Conservation (phyloP, 345 rosid genomes). For the Fremontodendron californicum region DNA sequence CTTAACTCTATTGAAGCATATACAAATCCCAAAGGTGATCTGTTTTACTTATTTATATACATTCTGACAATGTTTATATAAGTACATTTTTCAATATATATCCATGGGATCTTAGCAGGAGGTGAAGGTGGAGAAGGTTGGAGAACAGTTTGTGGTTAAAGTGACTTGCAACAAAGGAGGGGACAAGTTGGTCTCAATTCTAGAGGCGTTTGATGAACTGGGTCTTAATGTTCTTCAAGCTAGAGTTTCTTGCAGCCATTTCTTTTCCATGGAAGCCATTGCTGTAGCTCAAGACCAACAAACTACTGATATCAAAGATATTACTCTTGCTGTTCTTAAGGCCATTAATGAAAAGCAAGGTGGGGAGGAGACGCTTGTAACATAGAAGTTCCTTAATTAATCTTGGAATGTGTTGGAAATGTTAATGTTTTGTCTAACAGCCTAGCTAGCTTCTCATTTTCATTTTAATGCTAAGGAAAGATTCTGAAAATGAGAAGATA, state of each 20-base stretch:
- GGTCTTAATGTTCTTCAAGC: constrained; percentile 56
- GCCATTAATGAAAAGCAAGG: constrained; percentile 40
- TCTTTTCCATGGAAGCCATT: constrained; percentile 69
- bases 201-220: constrained; percentile 72
- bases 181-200: constrained; percentile 43
- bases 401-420: background rate
- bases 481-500: background rate
- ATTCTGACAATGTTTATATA: background rate
- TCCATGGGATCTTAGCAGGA: constrained; percentile 29
- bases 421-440: background rate
- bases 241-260: constrained; percentile 41
- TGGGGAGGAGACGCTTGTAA: constrained; percentile 11
- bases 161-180: constrained; percentile 46
- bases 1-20: constrained; percentile 29
- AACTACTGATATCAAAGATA: constrained; percentile 29
- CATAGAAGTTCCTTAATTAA: background rate
- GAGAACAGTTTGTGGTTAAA: constrained; percentile 40
- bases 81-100: background rate
- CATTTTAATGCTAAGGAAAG: background rate
- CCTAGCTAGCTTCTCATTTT: background rate
- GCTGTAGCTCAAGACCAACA: constrained; percentile 39
- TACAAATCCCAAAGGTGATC: constrained; percentile 48
- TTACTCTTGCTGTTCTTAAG: constrained; percentile 40
- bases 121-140: constrained; percentile 62
- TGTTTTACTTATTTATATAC: background rate